Evolutionary conservation across 169 alveolate genomes (phyloP), one percentile per base, ranked within the genome.

Genomic region (Plasmodium gonderi): DNA sequence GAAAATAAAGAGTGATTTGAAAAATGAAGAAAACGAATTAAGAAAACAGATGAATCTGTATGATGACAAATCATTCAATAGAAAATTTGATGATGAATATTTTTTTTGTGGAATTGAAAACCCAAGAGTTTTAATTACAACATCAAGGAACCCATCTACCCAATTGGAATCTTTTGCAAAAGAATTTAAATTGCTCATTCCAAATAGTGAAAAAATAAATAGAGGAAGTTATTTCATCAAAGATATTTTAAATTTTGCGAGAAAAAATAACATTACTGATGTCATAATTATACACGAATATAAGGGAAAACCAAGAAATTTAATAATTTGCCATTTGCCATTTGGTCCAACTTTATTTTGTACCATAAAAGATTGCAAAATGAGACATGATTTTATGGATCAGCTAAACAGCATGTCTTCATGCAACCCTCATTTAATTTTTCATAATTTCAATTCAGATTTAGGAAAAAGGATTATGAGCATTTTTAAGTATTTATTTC

Each of bases 291-390:
- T 94, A 31, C 95, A 95, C 87, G 96, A 95, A 79, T 95, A 95
- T 81, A 93, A 99, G 98, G 94, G 98, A 17, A 98, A 95, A 89
- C 99, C 99, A 0, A 99, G 99, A 92, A 99, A 99, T 72, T 93
- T 99, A 97, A 98, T 99, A 60, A 97, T 99, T 20, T 98, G 99
- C 79, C 99, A 99, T 93, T 92, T 99, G 91, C 99, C 99, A 3
- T 98, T 97, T 83, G 99, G 99, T 0, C 99, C 99, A 0, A 99
- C 99, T 2, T 99, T 99, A 1, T 98, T 98, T 95, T 99, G 99
- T 94, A 99, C 99, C 29, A 91, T 99, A 14, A 94, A 96, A 33
- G 98, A 98, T 89, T 99, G 98, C 23, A 99, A 98, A 12, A 96
- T 99, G 87, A 97, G 99, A 60, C 99, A 99, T 93, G 99, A 99